Evolutionary conservation across 345 rosid species (phyloP).

Genomic region (Aquilaria malaccensis): DNA sequence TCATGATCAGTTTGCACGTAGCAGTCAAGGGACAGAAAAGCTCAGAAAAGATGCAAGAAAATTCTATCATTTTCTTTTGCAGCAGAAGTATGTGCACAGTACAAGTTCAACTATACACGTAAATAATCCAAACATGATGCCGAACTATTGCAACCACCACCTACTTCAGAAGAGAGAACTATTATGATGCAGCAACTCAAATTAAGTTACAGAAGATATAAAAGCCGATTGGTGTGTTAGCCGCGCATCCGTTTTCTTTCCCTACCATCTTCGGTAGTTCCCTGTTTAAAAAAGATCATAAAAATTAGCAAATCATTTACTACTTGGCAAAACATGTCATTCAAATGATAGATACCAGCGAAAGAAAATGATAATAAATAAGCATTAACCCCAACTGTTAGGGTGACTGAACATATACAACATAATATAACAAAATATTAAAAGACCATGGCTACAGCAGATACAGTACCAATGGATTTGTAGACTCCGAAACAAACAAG

Average conservation of each 20-base stretch:
- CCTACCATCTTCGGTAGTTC: constrained; percentile 59
- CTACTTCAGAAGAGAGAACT: constrained; percentile 24
- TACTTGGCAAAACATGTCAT: background rate
- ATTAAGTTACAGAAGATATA: constrained; percentile 31
- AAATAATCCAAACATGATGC: constrained; percentile 29
- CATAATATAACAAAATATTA: too few relatives aligned
- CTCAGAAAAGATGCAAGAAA: constrained; percentile 10
- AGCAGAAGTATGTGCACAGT: constrained; percentile 27
- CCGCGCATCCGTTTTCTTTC: constrained; percentile 65
- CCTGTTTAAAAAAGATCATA: constrained; percentile 35
- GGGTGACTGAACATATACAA: background rate
- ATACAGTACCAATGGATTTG: too few relatives aligned
- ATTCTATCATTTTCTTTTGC: constrained; percentile 15
- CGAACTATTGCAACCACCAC: constrained; percentile 22
- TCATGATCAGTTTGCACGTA: constrained; percentile 15
- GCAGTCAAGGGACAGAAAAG: constrained; percentile 9
- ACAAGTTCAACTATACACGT: constrained; percentile 47
- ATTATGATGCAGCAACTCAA: constrained; percentile 22
- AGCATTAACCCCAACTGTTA: background rate
- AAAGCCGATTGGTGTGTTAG: constrained; percentile 35
- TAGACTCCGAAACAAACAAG: too few relatives aligned
- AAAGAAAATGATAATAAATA: background rate
- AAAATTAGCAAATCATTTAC: background rate
- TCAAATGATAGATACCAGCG: background rate
- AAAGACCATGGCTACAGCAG: too few relatives aligned